Conservation (phyloP, 2,329 filamentous ascomycete genomes). For the Penicillium sp. region DNA sequence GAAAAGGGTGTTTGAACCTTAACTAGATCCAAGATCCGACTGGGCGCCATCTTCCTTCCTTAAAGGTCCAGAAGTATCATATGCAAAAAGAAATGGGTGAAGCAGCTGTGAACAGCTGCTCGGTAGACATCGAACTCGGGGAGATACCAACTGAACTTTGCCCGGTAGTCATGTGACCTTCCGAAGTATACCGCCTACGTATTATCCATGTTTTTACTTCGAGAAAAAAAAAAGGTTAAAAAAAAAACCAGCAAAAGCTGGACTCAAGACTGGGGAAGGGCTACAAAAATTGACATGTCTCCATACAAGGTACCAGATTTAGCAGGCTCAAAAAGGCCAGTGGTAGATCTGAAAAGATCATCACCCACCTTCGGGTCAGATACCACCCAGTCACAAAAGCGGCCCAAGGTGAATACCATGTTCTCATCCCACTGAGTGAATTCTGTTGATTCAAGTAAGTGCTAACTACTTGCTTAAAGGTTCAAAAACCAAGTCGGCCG, state of each 20-base stretch:
- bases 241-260: not conserved
- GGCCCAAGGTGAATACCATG: constrained; percentile 1
- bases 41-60: constrained; percentile 44
- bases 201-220: not conserved
- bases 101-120: not conserved
- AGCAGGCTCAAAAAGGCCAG: not conserved
- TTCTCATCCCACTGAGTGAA: not conserved
- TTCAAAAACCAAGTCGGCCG: not conserved
- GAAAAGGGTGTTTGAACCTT: constrained; percentile 58
- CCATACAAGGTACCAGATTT: not conserved
- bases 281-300: not conserved
- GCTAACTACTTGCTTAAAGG: not conserved
- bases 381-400: not conserved
- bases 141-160: constrained; percentile 4
- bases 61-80: not conserved
- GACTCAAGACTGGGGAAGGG: not conserved
- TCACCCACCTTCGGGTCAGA: not conserved
- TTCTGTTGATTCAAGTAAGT: not conserved
- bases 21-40: constrained; percentile 65
- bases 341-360: not conserved
- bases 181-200: not conserved
- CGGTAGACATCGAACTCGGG: not conserved
- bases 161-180: not conserved
- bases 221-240: not conserved
- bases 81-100: not conserved